phyloP scores from a whole-genome alignment of 495 filamentous ascomycete genomes.

The Hypoxylon lenormandii region DNA sequence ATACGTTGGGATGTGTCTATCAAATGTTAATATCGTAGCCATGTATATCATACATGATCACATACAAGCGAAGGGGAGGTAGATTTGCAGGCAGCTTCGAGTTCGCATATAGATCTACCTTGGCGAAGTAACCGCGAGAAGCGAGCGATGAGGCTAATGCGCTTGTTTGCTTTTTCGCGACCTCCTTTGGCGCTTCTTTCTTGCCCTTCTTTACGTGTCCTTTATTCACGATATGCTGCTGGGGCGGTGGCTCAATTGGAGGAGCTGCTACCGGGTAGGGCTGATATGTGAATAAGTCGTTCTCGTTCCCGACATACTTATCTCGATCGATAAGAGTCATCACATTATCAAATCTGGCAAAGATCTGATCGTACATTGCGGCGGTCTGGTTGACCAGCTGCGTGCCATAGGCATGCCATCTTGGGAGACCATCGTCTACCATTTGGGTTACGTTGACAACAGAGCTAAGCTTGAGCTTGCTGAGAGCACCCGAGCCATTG shows the following conservation, averaged over 20 bases:
- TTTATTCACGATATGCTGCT: conserved; percentile 36
- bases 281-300: conserved; percentile 65
- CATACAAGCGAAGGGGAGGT: conserved; percentile 73
- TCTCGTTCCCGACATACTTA: conserved; percentile 71
- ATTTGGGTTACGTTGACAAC: conserved; percentile 54
- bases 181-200: conserved; percentile 46
- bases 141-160: conserved; percentile 57
- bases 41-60: conserved; percentile 13
- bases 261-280: conserved; percentile 48
- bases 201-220: conserved; percentile 46
- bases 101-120: conserved; percentile 81
- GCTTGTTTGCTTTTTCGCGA: conserved; percentile 52
- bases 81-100: conserved; percentile 76
- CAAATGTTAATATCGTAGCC: neutral
- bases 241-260: conserved; percentile 28
- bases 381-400: conserved; percentile 61
- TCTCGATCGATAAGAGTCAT: conserved; percentile 77
- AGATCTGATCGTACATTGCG: conserved; percentile 68
- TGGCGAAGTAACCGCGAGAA: conserved; percentile 74
- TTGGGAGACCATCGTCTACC: conserved; percentile 54
- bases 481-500: conserved; percentile 39
- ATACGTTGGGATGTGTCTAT: conserved; percentile 74
- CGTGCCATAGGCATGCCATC: conserved; percentile 53
- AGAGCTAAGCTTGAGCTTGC: conserved; percentile 56
- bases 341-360: conserved; percentile 68